Base-by-base conservation (phyloP, 768 basidiomycete species). In the Mycena galopus region DNA sequence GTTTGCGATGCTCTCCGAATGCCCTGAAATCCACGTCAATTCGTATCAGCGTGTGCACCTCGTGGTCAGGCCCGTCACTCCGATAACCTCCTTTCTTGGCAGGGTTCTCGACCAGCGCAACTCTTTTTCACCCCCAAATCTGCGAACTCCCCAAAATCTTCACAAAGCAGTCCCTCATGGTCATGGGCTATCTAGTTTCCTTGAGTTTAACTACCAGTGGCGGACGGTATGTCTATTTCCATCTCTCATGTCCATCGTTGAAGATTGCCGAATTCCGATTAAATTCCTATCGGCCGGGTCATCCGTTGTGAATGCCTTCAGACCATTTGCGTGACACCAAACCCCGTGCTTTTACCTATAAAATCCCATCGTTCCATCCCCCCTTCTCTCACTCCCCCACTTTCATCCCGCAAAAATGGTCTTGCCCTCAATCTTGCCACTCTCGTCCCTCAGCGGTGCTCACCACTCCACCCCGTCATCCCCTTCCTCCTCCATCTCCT, bases 201-300 rank as follows among this genome's bases (percentile, higher is more conserved):
- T 21, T 53, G 23, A 25, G 8, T 16, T 10, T 25, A 33, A 19
- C 14, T n/a, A 61, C 6, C 35, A n/a, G 25, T 16, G 7, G 9
- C 8, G 23, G 19, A 57, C 39, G 4, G 10, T 30, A 51, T 44
- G 14, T 44, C 42, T 44, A n/a, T 55, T 21, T 30, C n/a, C n/a
- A 42, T 37, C 12, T 30, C 39, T 55, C 33, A 17, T 7, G 37
- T n/a, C 50, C 50, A 42, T 55, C 57, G 19, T 67, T 33, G 33
- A 27, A 27, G 57, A 27, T 37, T 60, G 21, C 55, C 61, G 69
- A 71, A 59, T 51, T 71, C 63, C 61, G 68, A 69, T 51, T 51
- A 55, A n/a, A 50, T 21, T 29, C 30, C 27, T 70, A 64, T 71
- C 69, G 69, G 69, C 29, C 69, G 69, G 69, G 55, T 64, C 69